These are phyloP conservation scores for Ganoderma lucidum DNA, from an alignment of 1,284 basidiomycete genomes.

Conservation along the genomic window DNA sequence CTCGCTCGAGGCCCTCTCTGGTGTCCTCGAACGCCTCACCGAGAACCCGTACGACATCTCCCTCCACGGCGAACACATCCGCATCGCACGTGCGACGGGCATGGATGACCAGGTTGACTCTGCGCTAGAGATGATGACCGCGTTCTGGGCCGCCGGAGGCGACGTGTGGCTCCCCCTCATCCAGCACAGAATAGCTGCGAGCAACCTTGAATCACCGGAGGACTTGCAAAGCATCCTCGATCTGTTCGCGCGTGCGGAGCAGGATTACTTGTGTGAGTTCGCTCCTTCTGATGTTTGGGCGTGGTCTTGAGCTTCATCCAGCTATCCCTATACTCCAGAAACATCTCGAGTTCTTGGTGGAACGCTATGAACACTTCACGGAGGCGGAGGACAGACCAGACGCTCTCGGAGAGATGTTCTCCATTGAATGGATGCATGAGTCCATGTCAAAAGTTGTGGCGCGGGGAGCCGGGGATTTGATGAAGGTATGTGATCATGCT, in stretches of 20 bases:
- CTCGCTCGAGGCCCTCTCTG: slow-evolving; percentile 65
- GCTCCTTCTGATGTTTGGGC: slow-evolving; percentile 17
- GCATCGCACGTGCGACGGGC: slow-evolving; percentile 60
- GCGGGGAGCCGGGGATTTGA: slow-evolving; percentile 69
- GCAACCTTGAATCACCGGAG: slow-evolving; percentile 57
- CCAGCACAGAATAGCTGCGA: slow-evolving; percentile 55
- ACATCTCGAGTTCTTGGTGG: slow-evolving; percentile 75
- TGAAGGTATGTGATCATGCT: slow-evolving; percentile 50
- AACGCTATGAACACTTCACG: slow-evolving; percentile 57
- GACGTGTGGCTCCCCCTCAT: slow-evolving; percentile 74
- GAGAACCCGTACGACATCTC: slow-evolving; percentile 66
- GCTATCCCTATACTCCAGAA: slow-evolving; percentile 76
- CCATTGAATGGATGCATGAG: slow-evolving; percentile 64
- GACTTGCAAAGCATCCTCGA: slow-evolving; percentile 65
- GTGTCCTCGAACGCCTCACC: slow-evolving; percentile 62
- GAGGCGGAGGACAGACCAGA: slow-evolving; percentile 53
- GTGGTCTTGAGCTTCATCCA: slow-evolving; percentile 44
- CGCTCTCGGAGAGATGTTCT: slow-evolving; percentile 62
- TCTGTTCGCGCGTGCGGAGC: slow-evolving; percentile 75
- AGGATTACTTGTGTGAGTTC: slow-evolving; percentile 82
- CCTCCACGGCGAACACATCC: slow-evolving; percentile 71
- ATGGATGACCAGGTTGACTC: slow-evolving; percentile 63
- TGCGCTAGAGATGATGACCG: slow-evolving; percentile 73
- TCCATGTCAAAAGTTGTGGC: slow-evolving; percentile 62
- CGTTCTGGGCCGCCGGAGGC: slow-evolving; percentile 69